Conservation (phyloP, 2,329 filamentous ascomycete species). For the Elsinoe arachidis region DNA sequence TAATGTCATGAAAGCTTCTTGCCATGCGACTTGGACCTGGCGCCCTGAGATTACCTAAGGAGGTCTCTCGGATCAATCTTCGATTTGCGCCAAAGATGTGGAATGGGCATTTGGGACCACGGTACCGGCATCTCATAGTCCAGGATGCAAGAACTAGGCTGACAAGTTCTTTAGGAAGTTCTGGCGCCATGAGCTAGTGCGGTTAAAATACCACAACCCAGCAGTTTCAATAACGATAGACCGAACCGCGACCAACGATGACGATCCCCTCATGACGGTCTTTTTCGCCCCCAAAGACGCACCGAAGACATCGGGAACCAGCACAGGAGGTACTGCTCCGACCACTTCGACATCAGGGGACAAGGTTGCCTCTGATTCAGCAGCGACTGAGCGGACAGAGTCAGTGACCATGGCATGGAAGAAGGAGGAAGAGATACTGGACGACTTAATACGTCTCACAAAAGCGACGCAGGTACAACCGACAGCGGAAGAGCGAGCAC, state of each 20-base stretch:
- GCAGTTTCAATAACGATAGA: conserved; percentile 72
- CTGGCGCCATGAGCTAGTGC: conserved; percentile 72
- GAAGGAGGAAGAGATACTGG: conserved; percentile 53
- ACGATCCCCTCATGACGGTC: conserved; percentile 55
- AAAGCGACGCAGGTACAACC: conserved; percentile 50
- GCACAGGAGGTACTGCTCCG: conserved; percentile 19
- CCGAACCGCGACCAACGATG: conserved; percentile 50
- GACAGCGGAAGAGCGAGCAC: conserved; percentile 50
- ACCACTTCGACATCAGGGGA: conserved; percentile 23
- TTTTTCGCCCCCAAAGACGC: conserved; percentile 42
- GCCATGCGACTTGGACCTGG: conserved; percentile 72
- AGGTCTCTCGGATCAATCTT: conserved; percentile 67
- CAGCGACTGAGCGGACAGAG: conserved; percentile 28
- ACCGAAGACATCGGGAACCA: conserved; percentile 23
- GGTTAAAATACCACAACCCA: conserved; percentile 93
- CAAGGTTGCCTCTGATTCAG: conserved; percentile 26
- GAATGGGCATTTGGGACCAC: conserved; percentile 63
- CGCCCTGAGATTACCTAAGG: conserved; percentile 67
- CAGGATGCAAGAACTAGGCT: background rate
- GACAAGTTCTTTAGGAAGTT: conserved; percentile 59
- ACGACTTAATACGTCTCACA: conserved; percentile 54
- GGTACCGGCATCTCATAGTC: conserved; percentile 39
- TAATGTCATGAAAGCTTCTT: conserved; percentile 50
- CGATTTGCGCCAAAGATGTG: conserved; percentile 56
- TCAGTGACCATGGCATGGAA: conserved; percentile 52